Percentiles rank a stretch among this genome's conserved stretches.
Conservation (phyloP, 495 filamentous ascomycete genomes). For the Trichoderma erinaceum region DNA sequence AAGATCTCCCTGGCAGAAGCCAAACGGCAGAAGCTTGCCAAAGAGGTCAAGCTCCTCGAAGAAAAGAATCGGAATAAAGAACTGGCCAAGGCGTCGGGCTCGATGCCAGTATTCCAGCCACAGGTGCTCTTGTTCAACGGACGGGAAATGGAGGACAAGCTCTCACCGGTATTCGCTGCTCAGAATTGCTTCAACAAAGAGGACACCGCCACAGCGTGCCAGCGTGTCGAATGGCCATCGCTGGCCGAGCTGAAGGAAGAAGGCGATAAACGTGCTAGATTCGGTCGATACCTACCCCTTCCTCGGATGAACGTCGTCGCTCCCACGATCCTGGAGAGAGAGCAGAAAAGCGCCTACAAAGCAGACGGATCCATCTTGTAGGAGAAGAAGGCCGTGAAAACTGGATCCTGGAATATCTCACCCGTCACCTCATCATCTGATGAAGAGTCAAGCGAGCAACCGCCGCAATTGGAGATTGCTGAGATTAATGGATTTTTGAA, state of each 20-base stretch:
- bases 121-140: neutral
- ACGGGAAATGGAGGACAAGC: neutral
- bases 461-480: neutral
- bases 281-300: conserved; percentile 9
- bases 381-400: conserved; percentile 16
- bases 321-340: neutral
- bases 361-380: conserved; percentile 14
- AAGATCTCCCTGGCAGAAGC: neutral
- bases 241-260: conserved; percentile 14
- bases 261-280: neutral
- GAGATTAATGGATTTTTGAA: neutral
- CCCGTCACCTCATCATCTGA: neutral
- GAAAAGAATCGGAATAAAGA: neutral
- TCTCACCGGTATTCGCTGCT: conserved; percentile 14
- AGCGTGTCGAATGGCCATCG: conserved; percentile 12
- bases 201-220: neutral
- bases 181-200: conserved; percentile 16
- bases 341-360: neutral
- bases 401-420: neutral
- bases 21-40: neutral
- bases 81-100: conserved; percentile 1
- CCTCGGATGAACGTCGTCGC: conserved; percentile 13
- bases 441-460: neutral
- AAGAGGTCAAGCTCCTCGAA: neutral
- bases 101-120: neutral